Percentiles rank a stretch among this genome's conserved stretches.
Conservation (phyloP, 805 yeast species). For the Ogataea neopini region DNA sequence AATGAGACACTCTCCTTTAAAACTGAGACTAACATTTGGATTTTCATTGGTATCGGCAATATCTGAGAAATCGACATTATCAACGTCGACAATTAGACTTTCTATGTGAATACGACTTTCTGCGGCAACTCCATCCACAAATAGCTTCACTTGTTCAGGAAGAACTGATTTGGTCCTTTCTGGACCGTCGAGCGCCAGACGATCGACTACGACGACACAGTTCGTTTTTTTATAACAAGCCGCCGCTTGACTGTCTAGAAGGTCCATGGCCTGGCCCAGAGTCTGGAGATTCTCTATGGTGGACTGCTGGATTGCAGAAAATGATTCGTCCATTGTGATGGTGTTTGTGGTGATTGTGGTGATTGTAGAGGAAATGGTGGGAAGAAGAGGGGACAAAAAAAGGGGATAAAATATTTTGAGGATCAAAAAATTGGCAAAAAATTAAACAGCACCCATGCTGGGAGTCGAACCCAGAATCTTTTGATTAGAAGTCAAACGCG, state of each 20-base stretch:
- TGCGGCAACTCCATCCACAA: slow-evolving; percentile 3
- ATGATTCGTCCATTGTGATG: background rate
- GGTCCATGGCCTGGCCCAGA: slow-evolving; percentile 12
- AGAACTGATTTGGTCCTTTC: slow-evolving; percentile 7
- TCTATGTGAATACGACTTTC: slow-evolving; percentile 9
- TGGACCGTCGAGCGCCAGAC: slow-evolving; percentile 11
- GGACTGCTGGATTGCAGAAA: slow-evolving; percentile 5
- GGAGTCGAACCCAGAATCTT: slow-evolving; percentile 68
- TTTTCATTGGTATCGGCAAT: slow-evolving; percentile 1
- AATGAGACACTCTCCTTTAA: slow-evolving; percentile 10
- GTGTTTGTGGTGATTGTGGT: no score
- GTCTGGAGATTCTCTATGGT: slow-evolving; percentile 13
- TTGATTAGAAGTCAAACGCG: slow-evolving; percentile 70
- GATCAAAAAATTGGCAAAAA: slow-evolving; percentile 10
- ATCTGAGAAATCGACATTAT: slow-evolving; percentile 3
- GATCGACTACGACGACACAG: slow-evolving; percentile 8
- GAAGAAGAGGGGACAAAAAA: background rate
- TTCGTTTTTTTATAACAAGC: slow-evolving; percentile 1
- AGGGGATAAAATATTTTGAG: background rate
- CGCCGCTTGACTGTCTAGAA: background rate
- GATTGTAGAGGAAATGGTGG: background rate
- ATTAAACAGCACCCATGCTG: slow-evolving; percentile 39
- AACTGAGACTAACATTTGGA: slow-evolving; percentile 9
- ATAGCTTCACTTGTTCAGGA: slow-evolving; percentile 6
- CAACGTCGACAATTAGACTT: slow-evolving; percentile 11